Percentiles rank a stretch among this genome's conserved stretches.
Conservation (phyloP, 352 stramenopile species). For the Phytophthora sojae region DNA sequence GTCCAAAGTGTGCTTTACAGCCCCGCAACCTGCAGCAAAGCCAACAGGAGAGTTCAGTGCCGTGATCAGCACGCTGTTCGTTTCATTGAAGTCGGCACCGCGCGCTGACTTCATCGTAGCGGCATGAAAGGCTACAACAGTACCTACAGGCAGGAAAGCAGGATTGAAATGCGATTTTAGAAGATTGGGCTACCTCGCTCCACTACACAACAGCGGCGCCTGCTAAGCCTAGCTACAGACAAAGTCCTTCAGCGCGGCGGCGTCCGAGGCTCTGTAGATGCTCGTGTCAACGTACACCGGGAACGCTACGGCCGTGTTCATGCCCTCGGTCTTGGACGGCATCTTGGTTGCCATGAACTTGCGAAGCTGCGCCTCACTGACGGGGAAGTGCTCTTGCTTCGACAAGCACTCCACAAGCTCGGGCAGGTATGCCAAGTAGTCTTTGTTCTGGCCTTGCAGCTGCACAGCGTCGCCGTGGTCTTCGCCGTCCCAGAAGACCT, state of each 20-base stretch:
- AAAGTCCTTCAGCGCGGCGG: conserved; percentile 38
- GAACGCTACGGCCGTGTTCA: conserved; percentile 56
- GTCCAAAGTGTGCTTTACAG: conserved; percentile 5
- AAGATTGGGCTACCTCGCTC: neutral
- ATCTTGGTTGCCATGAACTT: conserved; percentile 62
- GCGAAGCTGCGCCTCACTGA: conserved; percentile 51
- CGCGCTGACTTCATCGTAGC: neutral
- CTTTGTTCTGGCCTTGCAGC: conserved; percentile 31
- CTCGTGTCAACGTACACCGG: conserved; percentile 62
- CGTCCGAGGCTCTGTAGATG: conserved; percentile 53
- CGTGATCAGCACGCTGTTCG: neutral
- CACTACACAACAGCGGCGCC: neutral
- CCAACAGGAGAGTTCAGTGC: neutral
- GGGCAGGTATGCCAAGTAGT: conserved; percentile 49
- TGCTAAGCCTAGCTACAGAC: conserved; percentile 17
- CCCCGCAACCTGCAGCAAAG: conserved; percentile 2
- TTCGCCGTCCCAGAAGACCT: conserved; percentile 54
- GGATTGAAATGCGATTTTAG: neutral
- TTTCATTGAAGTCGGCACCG: neutral
- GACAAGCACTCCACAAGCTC: conserved; percentile 48
- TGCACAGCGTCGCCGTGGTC: conserved; percentile 40
- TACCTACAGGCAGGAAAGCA: neutral
- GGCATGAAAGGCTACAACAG: neutral
- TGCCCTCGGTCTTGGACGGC: conserved; percentile 65
- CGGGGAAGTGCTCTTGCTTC: conserved; percentile 26